These are phyloP conservation scores for Adansonia madagascariensis DNA, from an alignment of 441 rosid species.

Conservation along the genomic window DNA sequence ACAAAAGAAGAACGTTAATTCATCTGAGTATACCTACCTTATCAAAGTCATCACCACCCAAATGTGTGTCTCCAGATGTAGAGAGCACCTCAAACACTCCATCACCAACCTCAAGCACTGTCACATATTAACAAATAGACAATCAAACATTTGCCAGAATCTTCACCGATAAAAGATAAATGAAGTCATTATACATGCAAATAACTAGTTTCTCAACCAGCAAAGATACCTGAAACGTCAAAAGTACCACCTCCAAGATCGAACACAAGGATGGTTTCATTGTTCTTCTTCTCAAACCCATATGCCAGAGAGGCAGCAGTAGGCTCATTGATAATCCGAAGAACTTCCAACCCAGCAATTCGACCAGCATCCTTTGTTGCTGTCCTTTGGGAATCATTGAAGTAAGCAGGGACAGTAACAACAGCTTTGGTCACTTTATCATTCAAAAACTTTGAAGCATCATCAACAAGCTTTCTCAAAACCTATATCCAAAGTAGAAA, in stretches of 20 bases:
- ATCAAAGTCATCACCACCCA: conserved; percentile 98
- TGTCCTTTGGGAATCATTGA: conserved; percentile 94
- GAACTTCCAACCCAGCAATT: conserved; percentile 92
- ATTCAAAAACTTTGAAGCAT: conserved; percentile 92
- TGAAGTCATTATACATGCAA: neutral
- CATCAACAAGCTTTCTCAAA: conserved; percentile 94
- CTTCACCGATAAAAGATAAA: neutral
- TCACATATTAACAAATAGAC: conserved; percentile 19
- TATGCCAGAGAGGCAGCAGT: conserved; percentile 97
- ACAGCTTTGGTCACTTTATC: conserved; percentile 94
- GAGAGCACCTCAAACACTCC: conserved; percentile 96
- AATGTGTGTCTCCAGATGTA: conserved; percentile 93
- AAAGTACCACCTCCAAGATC: conserved; percentile 88
- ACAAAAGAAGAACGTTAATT: neutral
- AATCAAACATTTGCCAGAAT: neutral
- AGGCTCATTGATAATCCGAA: conserved; percentile 92
- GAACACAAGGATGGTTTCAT: conserved; percentile 88
- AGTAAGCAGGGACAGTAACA: conserved; percentile 94
- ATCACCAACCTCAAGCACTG: conserved; percentile 96
- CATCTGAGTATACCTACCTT: conserved; percentile 47
- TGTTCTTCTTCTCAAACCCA: conserved; percentile 90
- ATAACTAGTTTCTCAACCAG: neutral
- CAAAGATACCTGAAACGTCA: conserved; percentile 72
- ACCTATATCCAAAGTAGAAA: conserved; percentile 45
- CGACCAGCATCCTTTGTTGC: conserved; percentile 99